Conservation (phyloP, 208 protist species). For the Trypanosoma avium region DNA sequence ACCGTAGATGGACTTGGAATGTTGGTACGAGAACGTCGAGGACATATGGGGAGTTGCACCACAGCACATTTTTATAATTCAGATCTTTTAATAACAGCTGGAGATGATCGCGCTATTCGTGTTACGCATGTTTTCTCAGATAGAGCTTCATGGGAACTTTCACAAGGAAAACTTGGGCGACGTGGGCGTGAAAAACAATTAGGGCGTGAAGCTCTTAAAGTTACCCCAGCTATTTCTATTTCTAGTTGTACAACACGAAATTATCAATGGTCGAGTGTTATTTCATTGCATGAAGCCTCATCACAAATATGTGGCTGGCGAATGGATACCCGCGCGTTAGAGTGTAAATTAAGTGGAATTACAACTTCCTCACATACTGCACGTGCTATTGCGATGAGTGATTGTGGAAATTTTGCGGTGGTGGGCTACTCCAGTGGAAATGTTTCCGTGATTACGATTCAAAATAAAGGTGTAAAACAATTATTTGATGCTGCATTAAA, state of each 20-base stretch:
- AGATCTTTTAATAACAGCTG: constrained; percentile 80
- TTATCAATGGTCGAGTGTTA: constrained; percentile 85
- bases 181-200: constrained; percentile 55
- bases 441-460: constrained; percentile 65
- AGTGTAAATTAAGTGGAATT: constrained; percentile 81
- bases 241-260: constrained; percentile 67
- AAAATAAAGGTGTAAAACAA: constrained; percentile 78
- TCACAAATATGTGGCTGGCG: constrained; percentile 77
- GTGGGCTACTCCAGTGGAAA: constrained; percentile 88
- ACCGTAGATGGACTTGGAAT: constrained; percentile 80
- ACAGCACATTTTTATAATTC: constrained; percentile 81
- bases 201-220: constrained; percentile 63
- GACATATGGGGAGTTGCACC: constrained; percentile 83
- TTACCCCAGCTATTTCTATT: constrained; percentile 69
- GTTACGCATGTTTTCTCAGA: constrained; percentile 91
- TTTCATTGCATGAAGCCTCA: constrained; percentile 76
- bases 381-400: constrained; percentile 70
- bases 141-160: constrained; percentile 88
- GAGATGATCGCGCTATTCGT: constrained; percentile 71
- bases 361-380: constrained; percentile 66
- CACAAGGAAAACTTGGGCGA: constrained; percentile 85
- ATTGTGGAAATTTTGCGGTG: constrained; percentile 88
- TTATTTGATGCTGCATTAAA: constrained; percentile 55
- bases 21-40: constrained; percentile 83
- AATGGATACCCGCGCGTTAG: constrained; percentile 75